Conservation (phyloP, 257 asterid species). For the Petrea volubilis region DNA sequence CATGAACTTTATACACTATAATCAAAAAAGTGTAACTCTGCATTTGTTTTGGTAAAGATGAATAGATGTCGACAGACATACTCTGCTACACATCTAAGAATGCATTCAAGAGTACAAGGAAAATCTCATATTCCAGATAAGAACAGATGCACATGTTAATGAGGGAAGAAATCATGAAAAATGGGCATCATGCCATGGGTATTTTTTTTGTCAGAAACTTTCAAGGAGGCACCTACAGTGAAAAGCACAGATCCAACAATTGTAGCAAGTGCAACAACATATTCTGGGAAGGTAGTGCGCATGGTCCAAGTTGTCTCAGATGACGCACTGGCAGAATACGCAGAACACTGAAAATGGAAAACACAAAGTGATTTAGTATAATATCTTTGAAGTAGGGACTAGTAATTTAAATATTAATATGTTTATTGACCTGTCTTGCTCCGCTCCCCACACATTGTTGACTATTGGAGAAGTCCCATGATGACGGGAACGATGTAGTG, state of each 20-base stretch:
- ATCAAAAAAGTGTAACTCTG: background rate
- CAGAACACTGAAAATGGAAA: constrained; percentile 70
- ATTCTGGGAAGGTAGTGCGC: constrained; percentile 96
- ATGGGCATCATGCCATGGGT: background rate
- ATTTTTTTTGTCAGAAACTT: background rate
- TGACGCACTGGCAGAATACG: constrained; percentile 77
- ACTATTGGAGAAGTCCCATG: constrained; percentile 53
- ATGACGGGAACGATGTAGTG: constrained; percentile 62
- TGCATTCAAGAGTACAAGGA: constrained; percentile 10
- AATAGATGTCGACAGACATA: background rate
- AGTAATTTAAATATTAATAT: constrained; percentile 5
- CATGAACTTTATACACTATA: background rate
- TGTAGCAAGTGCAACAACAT: constrained; percentile 94
- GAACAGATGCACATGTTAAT: background rate
- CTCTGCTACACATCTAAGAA: constrained; percentile 8
- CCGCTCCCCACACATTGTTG: constrained; percentile 80
- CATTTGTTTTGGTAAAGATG: constrained; percentile 5
- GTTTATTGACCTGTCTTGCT: constrained; percentile 59
- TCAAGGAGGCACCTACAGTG: constrained; percentile 54
- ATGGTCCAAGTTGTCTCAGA: constrained; percentile 94
- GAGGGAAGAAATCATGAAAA: constrained; percentile 8
- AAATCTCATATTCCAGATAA: background rate
- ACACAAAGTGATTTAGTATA: background rate
- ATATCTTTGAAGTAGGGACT: constrained; percentile 16
- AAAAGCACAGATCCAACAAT: constrained; percentile 95